Evolutionary conservation across 495 filamentous ascomycete genomes (phyloP).

Genomic region (Penicillium nucicola): DNA sequence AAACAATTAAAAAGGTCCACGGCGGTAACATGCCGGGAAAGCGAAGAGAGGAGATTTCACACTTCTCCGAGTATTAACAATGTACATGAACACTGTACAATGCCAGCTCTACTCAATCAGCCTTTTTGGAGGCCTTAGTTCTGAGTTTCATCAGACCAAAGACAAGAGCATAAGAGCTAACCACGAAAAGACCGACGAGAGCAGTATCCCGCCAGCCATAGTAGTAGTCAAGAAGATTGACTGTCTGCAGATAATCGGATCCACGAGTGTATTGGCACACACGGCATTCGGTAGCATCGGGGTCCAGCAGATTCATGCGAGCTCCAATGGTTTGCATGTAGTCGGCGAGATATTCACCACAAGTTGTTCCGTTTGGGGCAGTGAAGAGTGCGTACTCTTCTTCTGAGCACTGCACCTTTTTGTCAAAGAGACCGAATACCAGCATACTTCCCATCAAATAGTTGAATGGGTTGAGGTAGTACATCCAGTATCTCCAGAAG

Average conservation of each 20-base stretch:
- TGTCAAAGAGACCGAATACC: constrained; percentile 53
- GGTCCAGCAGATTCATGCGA: constrained; percentile 47
- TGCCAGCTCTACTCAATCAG: constrained; percentile 12
- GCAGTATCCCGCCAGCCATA: constrained; percentile 41
- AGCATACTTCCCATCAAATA: constrained; percentile 62
- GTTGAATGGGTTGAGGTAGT: constrained; percentile 65
- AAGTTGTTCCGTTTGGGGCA: constrained; percentile 47
- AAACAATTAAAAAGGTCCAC: too few relatives aligned
- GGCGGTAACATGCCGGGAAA: too few relatives aligned
- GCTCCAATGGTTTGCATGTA: constrained; percentile 49
- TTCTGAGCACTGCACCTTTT: constrained; percentile 48
- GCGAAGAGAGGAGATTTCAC: not conserved
- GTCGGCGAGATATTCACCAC: constrained; percentile 50
- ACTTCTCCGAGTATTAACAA: too few relatives aligned
- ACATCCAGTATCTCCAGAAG: constrained; percentile 72
- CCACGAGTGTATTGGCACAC: constrained; percentile 52
- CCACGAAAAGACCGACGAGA: constrained; percentile 40
- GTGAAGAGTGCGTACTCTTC: constrained; percentile 55
- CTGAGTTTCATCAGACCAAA: constrained; percentile 43
- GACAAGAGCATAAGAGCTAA: constrained; percentile 43
- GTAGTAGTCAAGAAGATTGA: constrained; percentile 39
- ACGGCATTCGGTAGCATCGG: constrained; percentile 50
- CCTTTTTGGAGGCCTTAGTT: constrained; percentile 38
- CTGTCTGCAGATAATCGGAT: constrained; percentile 31
- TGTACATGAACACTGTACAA: not conserved